Evolutionary conservation across 768 basidiomycete genomes (phyloP).

Genomic region (Mycena indigotica): DNA sequence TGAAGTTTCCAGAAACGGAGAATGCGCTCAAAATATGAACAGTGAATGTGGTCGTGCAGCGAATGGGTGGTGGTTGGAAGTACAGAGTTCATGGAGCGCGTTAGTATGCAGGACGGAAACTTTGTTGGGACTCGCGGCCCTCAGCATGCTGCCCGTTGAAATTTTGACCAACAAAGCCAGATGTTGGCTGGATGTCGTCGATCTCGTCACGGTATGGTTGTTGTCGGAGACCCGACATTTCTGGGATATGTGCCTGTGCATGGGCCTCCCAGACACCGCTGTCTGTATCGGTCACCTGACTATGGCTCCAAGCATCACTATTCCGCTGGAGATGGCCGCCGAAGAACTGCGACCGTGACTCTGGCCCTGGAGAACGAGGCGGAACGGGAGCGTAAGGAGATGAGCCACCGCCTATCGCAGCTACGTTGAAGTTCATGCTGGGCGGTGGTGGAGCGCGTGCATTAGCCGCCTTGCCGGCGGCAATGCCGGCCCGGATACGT

Average conservation of each 20-base stretch:
- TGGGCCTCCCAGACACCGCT: not conserved
- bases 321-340: not conserved
- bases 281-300: not conserved
- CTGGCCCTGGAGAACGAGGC: not conserved
- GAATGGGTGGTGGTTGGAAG: too few relatives aligned
- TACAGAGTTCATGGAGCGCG: too few relatives aligned
- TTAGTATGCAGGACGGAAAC: too few relatives aligned
- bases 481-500: conserved; percentile 6
- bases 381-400: not conserved
- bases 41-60: too few relatives aligned
- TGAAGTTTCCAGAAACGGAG: too few relatives aligned
- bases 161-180: too few relatives aligned
- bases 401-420: not conserved
- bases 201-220: not conserved
- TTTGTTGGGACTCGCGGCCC: too few relatives aligned
- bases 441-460: conserved; percentile 48
- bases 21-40: too few relatives aligned
- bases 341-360: not conserved
- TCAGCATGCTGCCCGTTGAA: too few relatives aligned
- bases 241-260: not conserved
- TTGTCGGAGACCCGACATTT: not conserved
- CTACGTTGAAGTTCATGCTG: not conserved
- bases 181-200: too few relatives aligned
- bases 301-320: not conserved
- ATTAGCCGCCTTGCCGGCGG: conserved; percentile 3